A percentile compares a stretch with the other conserved stretches of the same genome.
phyloP scores from a whole-genome alignment of 257 asterid genomes.

The Solanum dulcamara region DNA sequence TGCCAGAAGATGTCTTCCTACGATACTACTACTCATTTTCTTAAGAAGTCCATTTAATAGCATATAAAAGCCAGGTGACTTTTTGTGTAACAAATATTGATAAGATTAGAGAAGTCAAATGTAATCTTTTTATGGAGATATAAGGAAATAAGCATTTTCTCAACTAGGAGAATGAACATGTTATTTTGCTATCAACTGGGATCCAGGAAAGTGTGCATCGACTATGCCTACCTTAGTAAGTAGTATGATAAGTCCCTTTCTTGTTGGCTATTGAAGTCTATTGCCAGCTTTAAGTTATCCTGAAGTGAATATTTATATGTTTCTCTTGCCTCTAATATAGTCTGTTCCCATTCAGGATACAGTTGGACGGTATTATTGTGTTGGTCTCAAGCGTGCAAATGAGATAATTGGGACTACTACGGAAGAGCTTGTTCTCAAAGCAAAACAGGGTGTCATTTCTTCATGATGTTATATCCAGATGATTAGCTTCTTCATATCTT shows the following conservation, averaged over 20 bases:
- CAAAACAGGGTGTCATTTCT: conserved; percentile 42
- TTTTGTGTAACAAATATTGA: not conserved
- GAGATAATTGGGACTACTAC: conserved; percentile 95
- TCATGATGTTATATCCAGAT: conserved; percentile 14
- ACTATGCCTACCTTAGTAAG: not conserved
- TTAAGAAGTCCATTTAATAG: not conserved
- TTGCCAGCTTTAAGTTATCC: not conserved
- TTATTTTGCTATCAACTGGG: not conserved
- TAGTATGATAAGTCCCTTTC: not conserved
- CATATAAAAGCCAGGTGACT: not conserved
- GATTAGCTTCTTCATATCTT: not conserved
- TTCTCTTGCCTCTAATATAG: not conserved
- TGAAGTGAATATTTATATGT: not conserved
- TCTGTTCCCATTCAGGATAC: conserved; percentile 37
- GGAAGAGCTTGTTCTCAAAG: conserved; percentile 89
- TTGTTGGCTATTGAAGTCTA: not conserved
- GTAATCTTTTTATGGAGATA: not conserved
- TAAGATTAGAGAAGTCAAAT: not conserved
- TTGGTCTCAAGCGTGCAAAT: conserved; percentile 87
- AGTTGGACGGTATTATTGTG: conserved; percentile 73
- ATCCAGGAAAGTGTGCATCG: not conserved
- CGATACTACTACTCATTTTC: not conserved
- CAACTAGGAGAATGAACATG: not conserved
- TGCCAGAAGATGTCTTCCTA: not conserved
- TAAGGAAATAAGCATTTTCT: not conserved